Percentiles rank a stretch among this genome's conserved stretches.
Evolutionary conservation across 352 stramenopile species (phyloP).

Genomic region (Pythium aquatile): DNA sequence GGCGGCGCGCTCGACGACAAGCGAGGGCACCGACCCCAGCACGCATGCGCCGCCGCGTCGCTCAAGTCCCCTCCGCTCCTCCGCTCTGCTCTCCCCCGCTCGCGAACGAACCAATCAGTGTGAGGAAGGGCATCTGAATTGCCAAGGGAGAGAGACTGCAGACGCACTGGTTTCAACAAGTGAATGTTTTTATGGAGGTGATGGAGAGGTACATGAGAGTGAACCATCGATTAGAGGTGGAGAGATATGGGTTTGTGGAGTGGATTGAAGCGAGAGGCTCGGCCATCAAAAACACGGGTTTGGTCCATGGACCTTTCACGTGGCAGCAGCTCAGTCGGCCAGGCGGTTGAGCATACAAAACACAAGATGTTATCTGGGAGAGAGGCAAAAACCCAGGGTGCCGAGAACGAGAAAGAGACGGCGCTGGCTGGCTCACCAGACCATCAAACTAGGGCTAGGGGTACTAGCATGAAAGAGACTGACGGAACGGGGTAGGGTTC

Average conservation of each 20-base stretch:
- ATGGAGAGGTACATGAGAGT: not conserved
- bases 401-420: conserved; percentile 24
- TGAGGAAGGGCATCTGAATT: conserved; percentile 15
- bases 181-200: conserved; percentile 4
- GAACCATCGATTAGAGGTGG: not conserved
- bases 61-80: conserved; percentile 10
- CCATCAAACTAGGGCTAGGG: conserved; percentile 22
- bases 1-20: conserved; percentile 34
- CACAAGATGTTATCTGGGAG: conserved; percentile 15
- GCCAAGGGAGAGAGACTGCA: conserved; percentile 15
- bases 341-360: conserved; percentile 16
- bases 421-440: conserved; percentile 15
- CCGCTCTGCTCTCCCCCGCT: conserved; percentile 24
- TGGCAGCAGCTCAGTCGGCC: conserved; percentile 25
- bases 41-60: conserved; percentile 17
- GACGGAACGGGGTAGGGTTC: conserved; percentile 12
- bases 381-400: conserved; percentile 6
- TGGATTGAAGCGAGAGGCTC: conserved; percentile 26
- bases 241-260: conserved; percentile 1
- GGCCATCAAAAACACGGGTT: conserved; percentile 16
- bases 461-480: conserved; percentile 19
- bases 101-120: conserved; percentile 30
- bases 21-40: conserved; percentile 33
- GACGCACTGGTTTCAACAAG: conserved; percentile 1
- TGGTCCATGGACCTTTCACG: conserved; percentile 17